These are phyloP conservation scores for Trichosporon faecale DNA, from an alignment of 1,284 basidiomycete genomes.

Conservation along the genomic window DNA sequence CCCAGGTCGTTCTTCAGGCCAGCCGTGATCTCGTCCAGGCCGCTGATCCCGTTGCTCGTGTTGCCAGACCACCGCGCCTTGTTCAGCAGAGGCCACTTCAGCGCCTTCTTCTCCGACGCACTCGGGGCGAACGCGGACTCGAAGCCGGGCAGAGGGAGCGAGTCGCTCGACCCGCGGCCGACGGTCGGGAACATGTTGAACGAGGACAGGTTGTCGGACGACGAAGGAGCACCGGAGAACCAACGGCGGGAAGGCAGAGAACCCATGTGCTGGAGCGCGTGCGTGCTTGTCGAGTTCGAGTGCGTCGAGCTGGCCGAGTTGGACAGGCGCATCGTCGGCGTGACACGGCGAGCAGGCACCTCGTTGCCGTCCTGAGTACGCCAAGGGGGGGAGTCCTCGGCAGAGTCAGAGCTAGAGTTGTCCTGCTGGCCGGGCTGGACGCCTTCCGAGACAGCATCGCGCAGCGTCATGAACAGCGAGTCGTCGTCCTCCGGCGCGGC, in stretches of 20 bases:
- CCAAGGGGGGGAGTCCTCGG: conserved; percentile 21
- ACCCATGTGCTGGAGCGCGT: conserved; percentile 19
- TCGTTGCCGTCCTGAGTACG: not conserved
- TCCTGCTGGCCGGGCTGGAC: not conserved
- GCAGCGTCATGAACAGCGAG: conserved; percentile 13
- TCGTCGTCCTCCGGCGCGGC: conserved; percentile 28
- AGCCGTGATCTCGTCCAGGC: conserved; percentile 23
- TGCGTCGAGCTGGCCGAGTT: not conserved
- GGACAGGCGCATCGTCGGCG: conserved; percentile 5
- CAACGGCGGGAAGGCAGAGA: conserved; percentile 37
- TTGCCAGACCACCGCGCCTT: conserved; percentile 32
- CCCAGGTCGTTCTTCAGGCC: conserved; percentile 17
- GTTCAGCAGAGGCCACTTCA: conserved; percentile 46
- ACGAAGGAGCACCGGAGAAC: conserved; percentile 39
- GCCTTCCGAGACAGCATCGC: conserved; percentile 12
- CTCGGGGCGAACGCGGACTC: conserved; percentile 46
- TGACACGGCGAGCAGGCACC: not conserved
- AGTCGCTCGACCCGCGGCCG: conserved; percentile 41
- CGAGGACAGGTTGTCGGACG: conserved; percentile 33
- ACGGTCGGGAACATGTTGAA: conserved; percentile 28
- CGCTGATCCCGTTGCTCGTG: conserved; percentile 17
- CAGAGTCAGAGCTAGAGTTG: conserved; percentile 30
- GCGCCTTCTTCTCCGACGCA: conserved; percentile 46
- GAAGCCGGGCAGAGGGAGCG: conserved; percentile 27
- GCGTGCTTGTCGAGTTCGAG: conserved; percentile 15